Conservation (phyloP, 768 basidiomycete genomes). For the Tremella yokohamensis region DNA sequence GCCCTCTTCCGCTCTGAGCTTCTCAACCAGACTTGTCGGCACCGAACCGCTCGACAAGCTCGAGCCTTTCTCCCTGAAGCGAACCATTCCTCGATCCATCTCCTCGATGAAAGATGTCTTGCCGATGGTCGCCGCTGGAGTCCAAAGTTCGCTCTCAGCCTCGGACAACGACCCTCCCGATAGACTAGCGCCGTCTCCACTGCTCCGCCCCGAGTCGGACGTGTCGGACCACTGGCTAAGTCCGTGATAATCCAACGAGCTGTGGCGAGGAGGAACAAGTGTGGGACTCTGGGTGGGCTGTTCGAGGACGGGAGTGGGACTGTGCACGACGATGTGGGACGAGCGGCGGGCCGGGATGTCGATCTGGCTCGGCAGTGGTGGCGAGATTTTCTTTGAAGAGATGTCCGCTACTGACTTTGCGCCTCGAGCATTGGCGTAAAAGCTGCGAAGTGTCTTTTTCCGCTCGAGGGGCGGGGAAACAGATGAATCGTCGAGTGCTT, state of each 20-base stretch:
- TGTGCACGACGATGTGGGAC: not conserved
- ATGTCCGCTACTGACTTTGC: constrained; percentile 14
- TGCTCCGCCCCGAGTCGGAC: constrained; percentile 2
- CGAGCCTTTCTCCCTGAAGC: constrained; percentile 8
- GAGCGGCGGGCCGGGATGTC: not conserved
- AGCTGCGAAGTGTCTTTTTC: constrained; percentile 3
- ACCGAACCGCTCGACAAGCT: not conserved
- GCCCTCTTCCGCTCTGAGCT: not conserved
- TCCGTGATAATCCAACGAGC: constrained; percentile 5
- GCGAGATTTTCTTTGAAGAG: constrained; percentile 5
- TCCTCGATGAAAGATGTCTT: too few relatives aligned
- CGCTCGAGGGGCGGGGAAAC: not conserved
- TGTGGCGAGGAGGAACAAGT: not conserved
- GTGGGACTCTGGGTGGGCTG: not conserved
- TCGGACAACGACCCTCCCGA: too few relatives aligned
- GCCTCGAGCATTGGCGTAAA: constrained; percentile 14
- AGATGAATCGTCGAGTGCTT: not conserved
- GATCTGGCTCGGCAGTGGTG: not conserved
- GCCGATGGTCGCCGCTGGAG: too few relatives aligned
- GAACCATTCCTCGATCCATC: not conserved
- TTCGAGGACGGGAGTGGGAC: not conserved
- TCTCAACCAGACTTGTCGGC: not conserved
- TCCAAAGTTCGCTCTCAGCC: too few relatives aligned
- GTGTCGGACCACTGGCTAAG: constrained; percentile 6
- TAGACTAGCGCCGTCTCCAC: too few relatives aligned